Conservation (phyloP, 2,329 filamentous ascomycete genomes). For the Hypoxylon sp. region DNA sequence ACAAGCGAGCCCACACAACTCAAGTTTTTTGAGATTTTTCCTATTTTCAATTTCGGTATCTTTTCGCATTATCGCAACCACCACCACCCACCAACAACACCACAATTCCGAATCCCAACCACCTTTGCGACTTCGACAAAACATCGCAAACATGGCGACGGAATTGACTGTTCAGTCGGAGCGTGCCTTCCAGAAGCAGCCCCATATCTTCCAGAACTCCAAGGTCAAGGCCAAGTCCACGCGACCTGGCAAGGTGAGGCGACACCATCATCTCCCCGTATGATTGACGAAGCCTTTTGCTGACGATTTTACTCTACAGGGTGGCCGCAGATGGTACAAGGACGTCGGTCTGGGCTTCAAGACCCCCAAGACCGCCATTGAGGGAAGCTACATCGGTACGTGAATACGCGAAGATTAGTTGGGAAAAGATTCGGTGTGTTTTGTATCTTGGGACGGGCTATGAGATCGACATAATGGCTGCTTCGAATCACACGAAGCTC, state of each 20-base stretch:
- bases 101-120: constrained; percentile 48
- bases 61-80: constrained; percentile 47
- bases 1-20: constrained; percentile 47
- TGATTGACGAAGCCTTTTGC: constrained; percentile 8
- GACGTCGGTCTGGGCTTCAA: constrained; percentile 99
- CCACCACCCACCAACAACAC: constrained; percentile 38
- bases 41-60: constrained; percentile 36
- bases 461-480: not conserved
- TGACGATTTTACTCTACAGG: constrained; percentile 39
- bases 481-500: not conserved
- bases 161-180: constrained; percentile 99
- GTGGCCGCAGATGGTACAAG: constrained; percentile 82
- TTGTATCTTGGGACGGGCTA: not conserved
- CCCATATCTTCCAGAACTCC: constrained; percentile 99
- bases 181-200: constrained; percentile 99
- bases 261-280: constrained; percentile 53
- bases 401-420: constrained; percentile 54
- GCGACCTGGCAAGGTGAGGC: constrained; percentile 86
- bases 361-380: constrained; percentile 98
- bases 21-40: constrained; percentile 42
- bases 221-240: constrained; percentile 90
- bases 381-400: constrained; percentile 99
- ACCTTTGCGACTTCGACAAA: constrained; percentile 61
- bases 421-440: not conserved
- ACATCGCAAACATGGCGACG: constrained; percentile 86